phyloP scores from a whole-genome alignment of 148 eudicot genomes.

The Beta vulgaris region DNA sequence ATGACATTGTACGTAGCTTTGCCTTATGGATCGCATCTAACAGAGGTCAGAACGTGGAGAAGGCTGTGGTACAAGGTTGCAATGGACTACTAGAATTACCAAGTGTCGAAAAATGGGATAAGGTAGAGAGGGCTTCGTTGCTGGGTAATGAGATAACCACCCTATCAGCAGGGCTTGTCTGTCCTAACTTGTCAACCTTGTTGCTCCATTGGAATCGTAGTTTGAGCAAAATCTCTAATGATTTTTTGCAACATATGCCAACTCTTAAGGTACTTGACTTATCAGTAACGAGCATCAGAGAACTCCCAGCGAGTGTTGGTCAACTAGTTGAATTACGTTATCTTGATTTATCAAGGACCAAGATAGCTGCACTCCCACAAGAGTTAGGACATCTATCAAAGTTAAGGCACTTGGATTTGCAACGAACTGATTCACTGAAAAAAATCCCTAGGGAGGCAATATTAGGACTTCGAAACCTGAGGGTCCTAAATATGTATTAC shows the following conservation, averaged over 20 bases:
- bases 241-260: constrained; percentile 22
- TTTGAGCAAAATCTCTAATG: constrained; percentile 13
- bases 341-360: constrained; percentile 33
- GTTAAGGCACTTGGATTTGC: constrained; percentile 33
- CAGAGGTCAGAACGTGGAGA: constrained; percentile 9
- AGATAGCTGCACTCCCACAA: constrained; percentile 22
- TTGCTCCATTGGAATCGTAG: constrained; percentile 26
- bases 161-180: constrained; percentile 5
- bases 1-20: constrained; percentile 45
- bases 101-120: constrained; percentile 22
- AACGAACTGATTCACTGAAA: constrained; percentile 25
- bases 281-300: constrained; percentile 22
- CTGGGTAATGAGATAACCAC: constrained; percentile 20
- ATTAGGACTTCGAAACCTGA: constrained; percentile 22
- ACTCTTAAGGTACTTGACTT: constrained; percentile 24
- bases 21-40: constrained; percentile 34
- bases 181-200: constrained; percentile 24
- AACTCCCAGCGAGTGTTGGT: constrained; percentile 24
- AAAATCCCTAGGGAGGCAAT: constrained; percentile 24
- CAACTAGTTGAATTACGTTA: constrained; percentile 17
- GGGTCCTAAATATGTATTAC: constrained; percentile 28
- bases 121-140: constrained; percentile 25
- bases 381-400: constrained; percentile 18
- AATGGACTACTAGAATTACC: constrained; percentile 16
- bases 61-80: constrained; percentile 16